Evolutionary conservation across 129 eudicot species (phyloP).

Genomic region (Smallanthus sonchifolius): DNA sequence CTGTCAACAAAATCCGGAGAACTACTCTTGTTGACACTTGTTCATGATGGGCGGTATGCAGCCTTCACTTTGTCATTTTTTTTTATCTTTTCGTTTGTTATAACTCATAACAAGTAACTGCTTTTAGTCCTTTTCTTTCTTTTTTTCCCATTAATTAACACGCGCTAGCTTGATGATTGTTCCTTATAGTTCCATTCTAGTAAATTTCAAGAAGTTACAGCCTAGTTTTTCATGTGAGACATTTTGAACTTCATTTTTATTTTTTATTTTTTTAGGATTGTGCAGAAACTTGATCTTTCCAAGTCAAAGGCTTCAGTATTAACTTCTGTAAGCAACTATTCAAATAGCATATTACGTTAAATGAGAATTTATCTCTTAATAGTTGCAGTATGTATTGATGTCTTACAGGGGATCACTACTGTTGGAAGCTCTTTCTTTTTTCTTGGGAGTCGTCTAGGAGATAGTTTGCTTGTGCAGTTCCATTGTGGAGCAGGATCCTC

Average conservation of each 20-base stretch:
- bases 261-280: slow-evolving; percentile 51
- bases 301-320: slow-evolving; percentile 97
- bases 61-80: slow-evolving; percentile 11
- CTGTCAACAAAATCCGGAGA: slow-evolving; percentile 93
- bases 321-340: slow-evolving; percentile 61
- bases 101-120: neutral
- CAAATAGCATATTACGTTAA: neutral
- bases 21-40: slow-evolving; percentile 73
- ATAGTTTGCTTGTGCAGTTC: slow-evolving; percentile 93
- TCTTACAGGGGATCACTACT: slow-evolving; percentile 67
- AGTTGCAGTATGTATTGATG: slow-evolving; percentile 4
- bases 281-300: slow-evolving; percentile 89
- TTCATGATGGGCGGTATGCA: slow-evolving; percentile 92
- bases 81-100: neutral
- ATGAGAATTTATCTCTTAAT: neutral
- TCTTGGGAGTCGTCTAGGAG: slow-evolving; percentile 96
- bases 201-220: slow-evolving; percentile 1
- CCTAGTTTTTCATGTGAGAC: neutral
- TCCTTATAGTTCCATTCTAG: neutral
- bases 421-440: slow-evolving; percentile 87
- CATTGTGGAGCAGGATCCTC: slow-evolving; percentile 62
- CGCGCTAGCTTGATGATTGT: slow-evolving; percentile 4
- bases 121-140: neutral
- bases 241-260: neutral
- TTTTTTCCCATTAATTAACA: neutral